Evolutionary conservation across 768 basidiomycete genomes (phyloP).

Genomic region (Phylloporus sp.): DNA sequence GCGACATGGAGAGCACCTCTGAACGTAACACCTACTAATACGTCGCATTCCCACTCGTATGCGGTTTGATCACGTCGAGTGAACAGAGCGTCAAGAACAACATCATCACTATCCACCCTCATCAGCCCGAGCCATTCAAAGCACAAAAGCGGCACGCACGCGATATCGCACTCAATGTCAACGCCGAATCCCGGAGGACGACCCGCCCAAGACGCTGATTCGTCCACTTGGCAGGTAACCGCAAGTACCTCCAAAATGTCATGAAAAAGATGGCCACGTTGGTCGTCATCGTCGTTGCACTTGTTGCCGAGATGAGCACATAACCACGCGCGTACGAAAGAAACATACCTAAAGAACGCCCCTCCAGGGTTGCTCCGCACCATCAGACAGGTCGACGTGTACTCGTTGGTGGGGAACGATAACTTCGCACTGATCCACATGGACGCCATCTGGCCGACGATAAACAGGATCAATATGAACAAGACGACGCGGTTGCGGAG

Average conservation of each 20-base stretch:
- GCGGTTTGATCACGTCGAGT: slow-evolving; percentile 3
- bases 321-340: neutral
- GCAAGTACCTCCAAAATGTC: slow-evolving; percentile 11
- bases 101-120: slow-evolving; percentile 7
- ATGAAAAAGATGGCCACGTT: slow-evolving; percentile 12
- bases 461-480: slow-evolving; percentile 5
- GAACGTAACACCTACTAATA: slow-evolving; percentile 15
- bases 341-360: slow-evolving; percentile 16
- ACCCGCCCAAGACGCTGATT: neutral
- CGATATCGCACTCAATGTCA: slow-evolving; percentile 4
- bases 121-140: neutral
- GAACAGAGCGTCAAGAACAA: slow-evolving; percentile 15
- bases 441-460: slow-evolving; percentile 10
- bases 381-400: slow-evolving; percentile 16
- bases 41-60: slow-evolving; percentile 12
- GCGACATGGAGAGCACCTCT: neutral
- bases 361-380: slow-evolving; percentile 5
- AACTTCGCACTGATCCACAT: slow-evolving; percentile 15
- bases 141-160: neutral
- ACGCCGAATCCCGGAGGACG: slow-evolving; percentile 13
- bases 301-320: neutral
- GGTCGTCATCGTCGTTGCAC: slow-evolving; percentile 16
- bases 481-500: neutral
- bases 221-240: slow-evolving; percentile 9
- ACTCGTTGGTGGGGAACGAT: neutral